Conservation (phyloP, 805 yeast genomes). For the Pichia heedii region DNA sequence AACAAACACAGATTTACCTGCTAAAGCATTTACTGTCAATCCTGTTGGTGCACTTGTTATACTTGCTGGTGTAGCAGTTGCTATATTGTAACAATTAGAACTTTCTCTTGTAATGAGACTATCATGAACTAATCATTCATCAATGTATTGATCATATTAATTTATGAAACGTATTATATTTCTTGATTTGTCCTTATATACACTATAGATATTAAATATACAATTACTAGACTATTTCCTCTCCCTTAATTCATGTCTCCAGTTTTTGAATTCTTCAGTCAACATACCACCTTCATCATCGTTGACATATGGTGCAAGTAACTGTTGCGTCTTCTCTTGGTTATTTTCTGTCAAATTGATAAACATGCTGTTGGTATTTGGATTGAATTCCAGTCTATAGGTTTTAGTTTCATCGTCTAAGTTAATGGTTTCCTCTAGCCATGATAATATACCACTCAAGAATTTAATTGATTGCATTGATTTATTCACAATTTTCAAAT, state of each 20-base stretch:
- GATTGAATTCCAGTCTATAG: slow-evolving; percentile 49
- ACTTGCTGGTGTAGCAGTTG: no score
- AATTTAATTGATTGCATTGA: slow-evolving; percentile 78
- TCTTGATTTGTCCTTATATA: no score
- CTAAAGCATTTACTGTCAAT: no score
- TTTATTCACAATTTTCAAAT: slow-evolving; percentile 38
- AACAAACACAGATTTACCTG: no score
- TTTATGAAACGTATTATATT: no score
- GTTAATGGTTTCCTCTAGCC: slow-evolving; percentile 56
- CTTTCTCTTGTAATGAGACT: no score
- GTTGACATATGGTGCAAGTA: slow-evolving; percentile 28
- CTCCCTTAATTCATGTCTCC: slow-evolving; percentile 34
- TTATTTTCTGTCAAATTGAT: slow-evolving; percentile 39
- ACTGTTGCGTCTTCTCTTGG: slow-evolving; percentile 18
- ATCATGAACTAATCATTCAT: no score
- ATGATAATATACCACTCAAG: slow-evolving; percentile 76
- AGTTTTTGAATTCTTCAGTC: slow-evolving; percentile 41
- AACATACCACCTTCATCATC: slow-evolving; percentile 31
- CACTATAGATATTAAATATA: not conserved
- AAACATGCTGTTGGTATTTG: slow-evolving; percentile 40
- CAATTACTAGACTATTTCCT: not conserved
- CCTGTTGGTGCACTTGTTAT: no score
- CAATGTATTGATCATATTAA: no score
- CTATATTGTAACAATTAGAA: no score
- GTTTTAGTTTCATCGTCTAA: slow-evolving; percentile 40